phyloP scores from a whole-genome alignment of 2,329 filamentous ascomycete genomes.

The Teratosphaeria destructans region DNA sequence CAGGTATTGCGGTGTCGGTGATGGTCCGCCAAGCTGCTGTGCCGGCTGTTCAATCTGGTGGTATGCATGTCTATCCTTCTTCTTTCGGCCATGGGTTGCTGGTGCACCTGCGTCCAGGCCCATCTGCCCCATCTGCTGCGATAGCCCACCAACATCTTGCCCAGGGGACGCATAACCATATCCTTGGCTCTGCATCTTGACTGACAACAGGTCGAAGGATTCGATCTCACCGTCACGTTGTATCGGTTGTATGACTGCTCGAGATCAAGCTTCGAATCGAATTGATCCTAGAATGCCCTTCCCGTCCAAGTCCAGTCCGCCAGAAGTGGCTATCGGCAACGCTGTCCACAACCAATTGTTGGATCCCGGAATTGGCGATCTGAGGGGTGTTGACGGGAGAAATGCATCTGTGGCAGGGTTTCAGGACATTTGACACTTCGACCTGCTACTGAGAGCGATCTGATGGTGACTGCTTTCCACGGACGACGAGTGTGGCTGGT shows the following conservation, averaged over 20 bases:
- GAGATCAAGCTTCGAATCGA: neutral
- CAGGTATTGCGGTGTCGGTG: conserved; percentile 49
- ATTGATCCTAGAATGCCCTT: neutral
- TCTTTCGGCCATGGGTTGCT: conserved; percentile 56
- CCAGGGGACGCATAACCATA: conserved; percentile 1
- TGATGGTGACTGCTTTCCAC: neutral
- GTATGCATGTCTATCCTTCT: conserved; percentile 91
- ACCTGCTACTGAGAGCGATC: neutral
- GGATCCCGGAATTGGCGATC: neutral
- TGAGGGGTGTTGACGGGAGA: neutral
- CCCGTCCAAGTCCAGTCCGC: neutral
- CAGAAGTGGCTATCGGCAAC: neutral
- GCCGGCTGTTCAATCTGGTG: conserved; percentile 69
- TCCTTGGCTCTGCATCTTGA: conserved; percentile 7
- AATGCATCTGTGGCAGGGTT: neutral
- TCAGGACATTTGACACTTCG: neutral
- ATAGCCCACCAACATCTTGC: conserved; percentile 32
- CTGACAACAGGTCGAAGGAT: neutral
- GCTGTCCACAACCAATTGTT: neutral
- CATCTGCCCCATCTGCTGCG: conserved; percentile 70
- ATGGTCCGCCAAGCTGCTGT: conserved; percentile 53
- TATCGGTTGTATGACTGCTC: neutral
- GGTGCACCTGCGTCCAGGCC: conserved; percentile 46
- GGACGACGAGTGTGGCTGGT: neutral
- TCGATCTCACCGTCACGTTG: neutral